Conservation (phyloP, 2,329 filamentous ascomycete genomes). For the Xylaria arbuscula region DNA sequence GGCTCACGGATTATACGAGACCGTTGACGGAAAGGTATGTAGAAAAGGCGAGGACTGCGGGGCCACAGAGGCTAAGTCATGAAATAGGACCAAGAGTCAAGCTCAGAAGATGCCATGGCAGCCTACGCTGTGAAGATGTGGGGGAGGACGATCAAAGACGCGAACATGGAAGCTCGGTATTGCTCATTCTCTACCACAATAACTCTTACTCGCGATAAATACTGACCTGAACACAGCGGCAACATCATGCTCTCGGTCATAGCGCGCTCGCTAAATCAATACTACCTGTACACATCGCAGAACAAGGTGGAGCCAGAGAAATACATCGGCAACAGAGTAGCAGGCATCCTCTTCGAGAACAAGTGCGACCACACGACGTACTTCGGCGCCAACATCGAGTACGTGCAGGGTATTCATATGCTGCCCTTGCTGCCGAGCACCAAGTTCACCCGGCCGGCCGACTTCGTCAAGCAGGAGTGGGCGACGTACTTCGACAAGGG, state of each 20-base stretch:
- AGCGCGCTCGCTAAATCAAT: slow-evolving; percentile 76
- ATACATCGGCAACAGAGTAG: slow-evolving; percentile 84
- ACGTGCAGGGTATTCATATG: slow-evolving; percentile 80
- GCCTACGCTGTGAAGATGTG: slow-evolving; percentile 94
- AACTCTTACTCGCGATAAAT: neutral
- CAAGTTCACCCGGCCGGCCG: slow-evolving; percentile 70
- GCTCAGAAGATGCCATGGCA: slow-evolving; percentile 89
- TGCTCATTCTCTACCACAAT: slow-evolving; percentile 22
- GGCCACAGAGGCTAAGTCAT: slow-evolving; percentile 7
- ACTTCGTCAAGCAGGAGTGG: slow-evolving; percentile 88
- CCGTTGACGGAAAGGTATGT: slow-evolving; percentile 74
- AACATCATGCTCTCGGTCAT: slow-evolving; percentile 87
- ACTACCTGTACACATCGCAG: slow-evolving; percentile 81
- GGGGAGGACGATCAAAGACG: slow-evolving; percentile 81
- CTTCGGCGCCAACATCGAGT: slow-evolving; percentile 79
- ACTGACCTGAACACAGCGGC: slow-evolving; percentile 59
- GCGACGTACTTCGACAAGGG: slow-evolving; percentile 77
- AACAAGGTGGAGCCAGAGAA: slow-evolving; percentile 77
- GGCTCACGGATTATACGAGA: slow-evolving; percentile 82
- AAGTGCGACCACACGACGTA: slow-evolving; percentile 94
- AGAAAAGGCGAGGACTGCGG: neutral
- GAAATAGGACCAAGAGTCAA: slow-evolving; percentile 78
- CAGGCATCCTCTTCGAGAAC: slow-evolving; percentile 86
- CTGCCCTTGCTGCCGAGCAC: slow-evolving; percentile 72
- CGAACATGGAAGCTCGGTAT: slow-evolving; percentile 79